These are phyloP conservation scores for Nissolia schottii DNA, from an alignment of 306 rosid genomes.

Conservation along the genomic window DNA sequence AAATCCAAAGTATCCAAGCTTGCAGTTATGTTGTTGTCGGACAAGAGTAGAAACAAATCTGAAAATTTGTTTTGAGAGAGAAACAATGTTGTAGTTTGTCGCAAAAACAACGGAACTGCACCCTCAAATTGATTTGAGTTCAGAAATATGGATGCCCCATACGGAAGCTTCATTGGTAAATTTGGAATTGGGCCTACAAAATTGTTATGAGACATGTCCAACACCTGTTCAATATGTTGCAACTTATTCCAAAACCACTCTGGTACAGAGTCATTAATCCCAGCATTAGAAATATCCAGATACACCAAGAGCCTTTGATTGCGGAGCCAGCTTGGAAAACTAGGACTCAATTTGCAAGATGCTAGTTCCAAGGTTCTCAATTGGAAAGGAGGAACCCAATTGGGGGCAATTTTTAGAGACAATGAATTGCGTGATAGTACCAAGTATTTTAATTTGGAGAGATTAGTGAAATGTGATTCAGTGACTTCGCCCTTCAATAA, in stretches of 20 bases:
- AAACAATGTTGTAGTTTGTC: background rate
- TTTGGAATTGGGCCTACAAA: constrained; percentile 4
- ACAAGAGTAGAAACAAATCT: background rate
- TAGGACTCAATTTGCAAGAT: constrained; percentile 20
- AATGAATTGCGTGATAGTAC: background rate
- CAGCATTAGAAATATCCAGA: no score
- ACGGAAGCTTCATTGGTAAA: background rate
- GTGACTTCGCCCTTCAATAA: background rate
- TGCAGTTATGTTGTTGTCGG: background rate
- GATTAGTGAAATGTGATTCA: background rate
- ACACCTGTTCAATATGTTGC: no score
- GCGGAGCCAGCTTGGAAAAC: constrained; percentile 4
- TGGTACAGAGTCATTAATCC: no score
- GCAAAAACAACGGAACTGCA: background rate
- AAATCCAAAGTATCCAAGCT: background rate
- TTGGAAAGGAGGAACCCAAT: constrained; percentile 14
- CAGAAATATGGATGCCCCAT: fast-evolving
- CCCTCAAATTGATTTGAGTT: constrained; percentile 19
- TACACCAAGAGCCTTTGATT: background rate
- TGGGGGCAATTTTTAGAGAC: background rate
- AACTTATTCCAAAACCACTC: no score
- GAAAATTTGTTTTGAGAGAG: background rate
- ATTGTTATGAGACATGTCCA: no score
- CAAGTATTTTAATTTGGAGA: fast-evolving
- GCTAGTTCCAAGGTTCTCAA: fast-evolving